Conservation (phyloP, 345 rosid genomes). For the Bruguiera sexangula region DNA sequence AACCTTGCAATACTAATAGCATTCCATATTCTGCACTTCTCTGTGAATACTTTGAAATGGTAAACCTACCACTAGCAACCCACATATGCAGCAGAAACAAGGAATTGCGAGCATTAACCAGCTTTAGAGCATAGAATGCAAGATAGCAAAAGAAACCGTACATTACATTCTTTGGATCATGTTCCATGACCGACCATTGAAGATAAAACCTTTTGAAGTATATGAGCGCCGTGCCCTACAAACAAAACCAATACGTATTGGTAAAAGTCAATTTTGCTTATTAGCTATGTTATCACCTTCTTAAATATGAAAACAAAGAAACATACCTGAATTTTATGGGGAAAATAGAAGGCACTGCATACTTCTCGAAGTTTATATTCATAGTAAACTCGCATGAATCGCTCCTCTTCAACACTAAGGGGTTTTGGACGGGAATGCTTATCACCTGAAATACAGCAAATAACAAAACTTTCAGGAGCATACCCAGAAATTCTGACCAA, state of each 20-base stretch:
- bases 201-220: slow-evolving; percentile 96
- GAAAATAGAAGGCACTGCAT: slow-evolving; percentile 90
- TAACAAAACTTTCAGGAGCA: slow-evolving; percentile 9
- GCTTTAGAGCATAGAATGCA: slow-evolving; percentile 7
- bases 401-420: slow-evolving; percentile 80
- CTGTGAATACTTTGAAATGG: neutral
- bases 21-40: too few relatives aligned
- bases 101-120: neutral
- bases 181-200: slow-evolving; percentile 99
- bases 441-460: slow-evolving; percentile 44
- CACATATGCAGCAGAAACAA: neutral
- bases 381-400: slow-evolving; percentile 80
- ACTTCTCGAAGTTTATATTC: slow-evolving; percentile 94
- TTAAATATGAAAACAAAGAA: slow-evolving; percentile 1
- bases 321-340: slow-evolving; percentile 88
- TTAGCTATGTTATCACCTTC: neutral
- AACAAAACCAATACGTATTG: slow-evolving; percentile 11
- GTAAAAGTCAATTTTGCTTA: slow-evolving; percentile 2
- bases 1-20: too few relatives aligned
- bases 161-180: slow-evolving; percentile 93
- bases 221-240: slow-evolving; percentile 90
- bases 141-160: slow-evolving; percentile 35
- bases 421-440: slow-evolving; percentile 80
- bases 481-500: neutral
- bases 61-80: neutral